Evolutionary conservation across 805 yeast species (phyloP), one percentile per base, ranked within the genome.

Genomic region (Monosporozyma yasuniensis): DNA sequence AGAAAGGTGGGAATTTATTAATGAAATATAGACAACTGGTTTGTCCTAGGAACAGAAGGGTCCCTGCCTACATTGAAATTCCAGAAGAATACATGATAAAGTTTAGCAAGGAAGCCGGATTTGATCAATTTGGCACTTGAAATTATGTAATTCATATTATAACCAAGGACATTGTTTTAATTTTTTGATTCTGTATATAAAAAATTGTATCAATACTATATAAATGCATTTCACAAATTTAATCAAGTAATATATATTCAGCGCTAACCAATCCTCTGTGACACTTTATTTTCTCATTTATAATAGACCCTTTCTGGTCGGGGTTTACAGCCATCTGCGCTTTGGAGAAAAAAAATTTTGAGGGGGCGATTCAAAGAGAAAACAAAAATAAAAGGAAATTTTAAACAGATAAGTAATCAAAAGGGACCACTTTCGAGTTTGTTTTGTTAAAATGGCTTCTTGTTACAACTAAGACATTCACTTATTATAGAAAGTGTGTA

Each of bases 1-100:
- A 35, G 2, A 55, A 55, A 35, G 57, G 56, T 34, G 61, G 64
- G 22, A 62, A 62, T 48, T 38, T 60, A 28, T 39, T 60, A 18
- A 60, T 63, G 64, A 50, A 57, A 25, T 62, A 56, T 44, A 54
- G 60, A 44, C 56, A 52, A 45, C 32, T 45, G 14, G 49, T 54
- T 7, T 43, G 44, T 21, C 50, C 54, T 11, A 52, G 51, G 16
- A 65, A 64, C 34, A 53, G 68, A 38, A 51, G 65, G 22, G 62
- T 64, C n/a, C 68, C 66, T 10, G 27, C 46, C 12, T 38, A 44
- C 14, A 46, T 61, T 16, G 54, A 52, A 18, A 58, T 63, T 11
- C 67, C 67, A 37, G 48, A 42, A 10, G 45, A 50, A 16, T 55
- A 52, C 18, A 47, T 49, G 48, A 34, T 21, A 30, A 21, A 8